A percentile compares a stretch with the other conserved stretches of the same genome.
Evolutionary conservation across 202 grass and related monocot species (phyloP).

Genomic region (Bolboschoenoplectus hybrid): DNA sequence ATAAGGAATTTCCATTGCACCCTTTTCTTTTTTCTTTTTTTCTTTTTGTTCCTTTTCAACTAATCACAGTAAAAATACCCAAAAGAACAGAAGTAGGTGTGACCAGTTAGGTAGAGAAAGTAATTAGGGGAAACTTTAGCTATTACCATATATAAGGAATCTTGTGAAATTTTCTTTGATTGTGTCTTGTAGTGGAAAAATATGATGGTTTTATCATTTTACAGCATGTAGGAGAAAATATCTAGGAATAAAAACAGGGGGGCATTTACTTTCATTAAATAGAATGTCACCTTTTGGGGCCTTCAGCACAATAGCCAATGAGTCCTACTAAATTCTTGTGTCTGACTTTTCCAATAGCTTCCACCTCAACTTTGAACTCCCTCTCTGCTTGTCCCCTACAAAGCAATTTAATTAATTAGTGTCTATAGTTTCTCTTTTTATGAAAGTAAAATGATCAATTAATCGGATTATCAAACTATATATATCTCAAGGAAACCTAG

Average conservation of each 20-base stretch:
- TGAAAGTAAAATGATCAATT: background rate
- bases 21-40: background rate
- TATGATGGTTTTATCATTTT: background rate
- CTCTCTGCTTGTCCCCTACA: constrained; percentile 93
- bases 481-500: background rate
- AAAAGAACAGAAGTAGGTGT: background rate
- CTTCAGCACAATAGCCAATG: constrained; percentile 89
- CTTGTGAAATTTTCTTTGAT: background rate
- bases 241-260: background rate
- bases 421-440: background rate
- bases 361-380: constrained; percentile 98
- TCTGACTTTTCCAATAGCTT: constrained; percentile 91
- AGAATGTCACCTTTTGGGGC: constrained; percentile 63
- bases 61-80: background rate
- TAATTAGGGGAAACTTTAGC: background rate
- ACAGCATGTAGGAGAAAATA: background rate
- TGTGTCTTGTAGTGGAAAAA: background rate
- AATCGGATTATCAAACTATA: background rate
- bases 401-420: background rate
- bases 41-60: background rate
- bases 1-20: background rate
- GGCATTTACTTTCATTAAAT: constrained; percentile 26
- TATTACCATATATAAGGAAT: background rate
- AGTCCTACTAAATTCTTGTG: constrained; percentile 91
- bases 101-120: constrained; percentile 1